Percentiles rank a stretch among this genome's conserved stretches.
phyloP scores from a whole-genome alignment of 495 filamentous ascomycete species.

The Podospora pseudoanserina region DNA sequence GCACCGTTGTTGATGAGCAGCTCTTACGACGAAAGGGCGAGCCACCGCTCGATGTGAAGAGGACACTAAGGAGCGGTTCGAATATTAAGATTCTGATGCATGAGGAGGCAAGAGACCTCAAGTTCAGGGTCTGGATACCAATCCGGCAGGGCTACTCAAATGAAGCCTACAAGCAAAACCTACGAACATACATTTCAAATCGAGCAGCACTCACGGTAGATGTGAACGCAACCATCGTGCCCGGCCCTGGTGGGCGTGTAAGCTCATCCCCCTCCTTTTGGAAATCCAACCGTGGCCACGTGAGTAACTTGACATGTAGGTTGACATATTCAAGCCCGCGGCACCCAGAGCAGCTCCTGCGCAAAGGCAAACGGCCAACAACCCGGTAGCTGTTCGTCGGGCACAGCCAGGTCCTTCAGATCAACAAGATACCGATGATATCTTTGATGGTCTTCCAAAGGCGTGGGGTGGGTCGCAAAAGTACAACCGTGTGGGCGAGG shows the following conservation, averaged over 20 bases:
- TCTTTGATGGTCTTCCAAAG: constrained; percentile 30
- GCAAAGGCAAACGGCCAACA: neutral
- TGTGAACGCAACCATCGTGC: constrained; percentile 40
- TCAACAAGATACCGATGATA: neutral
- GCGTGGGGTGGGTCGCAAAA: constrained; percentile 77
- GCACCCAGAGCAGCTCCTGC: constrained; percentile 7
- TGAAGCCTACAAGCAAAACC: constrained; percentile 57
- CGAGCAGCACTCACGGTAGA: constrained; percentile 23
- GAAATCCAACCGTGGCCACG: neutral
- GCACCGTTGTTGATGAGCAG: constrained; percentile 74
- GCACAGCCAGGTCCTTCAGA: constrained; percentile 5
- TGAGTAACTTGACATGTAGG: constrained; percentile 14
- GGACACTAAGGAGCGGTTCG: constrained; percentile 68
- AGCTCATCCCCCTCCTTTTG: constrained; percentile 12
- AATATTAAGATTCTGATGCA: constrained; percentile 66
- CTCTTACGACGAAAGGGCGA: constrained; percentile 52
- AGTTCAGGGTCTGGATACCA: constrained; percentile 85
- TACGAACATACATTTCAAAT: constrained; percentile 49
- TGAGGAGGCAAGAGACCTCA: constrained; percentile 47
- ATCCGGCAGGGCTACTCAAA: constrained; percentile 55
- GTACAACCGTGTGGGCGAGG: constrained; percentile 75
- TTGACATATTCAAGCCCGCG: constrained; percentile 31
- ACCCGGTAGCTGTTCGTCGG: constrained; percentile 8
- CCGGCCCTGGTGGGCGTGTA: constrained; percentile 48
- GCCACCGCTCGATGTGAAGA: constrained; percentile 36